Evolutionary conservation across 2,329 filamentous ascomycete species (phyloP).

Genomic region (Ambrosiella beaveri): DNA sequence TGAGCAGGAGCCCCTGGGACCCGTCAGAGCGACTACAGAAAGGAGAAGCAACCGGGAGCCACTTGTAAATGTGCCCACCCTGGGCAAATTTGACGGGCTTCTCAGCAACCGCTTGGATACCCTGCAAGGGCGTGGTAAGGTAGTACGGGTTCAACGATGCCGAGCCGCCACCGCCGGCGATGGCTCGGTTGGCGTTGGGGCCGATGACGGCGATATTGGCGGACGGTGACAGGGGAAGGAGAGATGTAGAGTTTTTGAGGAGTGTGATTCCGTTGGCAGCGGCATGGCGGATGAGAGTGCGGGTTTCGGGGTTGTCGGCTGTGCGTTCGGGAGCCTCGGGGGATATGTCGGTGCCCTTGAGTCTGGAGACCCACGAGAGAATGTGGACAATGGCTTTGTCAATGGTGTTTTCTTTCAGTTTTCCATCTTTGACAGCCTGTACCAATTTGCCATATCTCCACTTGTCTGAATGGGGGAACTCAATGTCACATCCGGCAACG

Average conservation of each 20-base stretch:
- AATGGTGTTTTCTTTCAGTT: slow-evolving; percentile 30
- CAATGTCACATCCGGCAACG: slow-evolving; percentile 38
- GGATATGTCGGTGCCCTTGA: slow-evolving; percentile 41
- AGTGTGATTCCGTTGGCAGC: slow-evolving; percentile 46
- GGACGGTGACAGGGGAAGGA: slow-evolving; percentile 41
- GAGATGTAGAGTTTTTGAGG: slow-evolving; percentile 41
- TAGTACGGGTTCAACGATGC: slow-evolving; percentile 54
- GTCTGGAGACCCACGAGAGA: slow-evolving; percentile 41
- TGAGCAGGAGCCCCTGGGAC: slow-evolving; percentile 42
- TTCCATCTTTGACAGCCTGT: slow-evolving; percentile 31
- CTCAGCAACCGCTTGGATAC: slow-evolving; percentile 36
- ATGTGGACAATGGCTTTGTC: slow-evolving; percentile 43
- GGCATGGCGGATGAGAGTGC: slow-evolving; percentile 40
- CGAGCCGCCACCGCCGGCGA: slow-evolving; percentile 51
- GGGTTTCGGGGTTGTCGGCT: slow-evolving; percentile 39
- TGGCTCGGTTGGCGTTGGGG: slow-evolving; percentile 48
- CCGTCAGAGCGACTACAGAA: slow-evolving; percentile 39
- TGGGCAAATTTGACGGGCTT: slow-evolving; percentile 41
- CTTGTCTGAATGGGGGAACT: slow-evolving; percentile 39
- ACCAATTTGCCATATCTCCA: slow-evolving; percentile 41
- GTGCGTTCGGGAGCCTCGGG: slow-evolving; percentile 39
- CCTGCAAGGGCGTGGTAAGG: slow-evolving; percentile 45
- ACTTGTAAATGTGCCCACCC: slow-evolving; percentile 47
- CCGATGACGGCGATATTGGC: slow-evolving; percentile 49
- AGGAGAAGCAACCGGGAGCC: slow-evolving; percentile 44